A percentile compares a stretch with the other conserved stretches of the same genome.
Conservation (phyloP, 257 asterid genomes). For the Pogostemon cablin region DNA sequence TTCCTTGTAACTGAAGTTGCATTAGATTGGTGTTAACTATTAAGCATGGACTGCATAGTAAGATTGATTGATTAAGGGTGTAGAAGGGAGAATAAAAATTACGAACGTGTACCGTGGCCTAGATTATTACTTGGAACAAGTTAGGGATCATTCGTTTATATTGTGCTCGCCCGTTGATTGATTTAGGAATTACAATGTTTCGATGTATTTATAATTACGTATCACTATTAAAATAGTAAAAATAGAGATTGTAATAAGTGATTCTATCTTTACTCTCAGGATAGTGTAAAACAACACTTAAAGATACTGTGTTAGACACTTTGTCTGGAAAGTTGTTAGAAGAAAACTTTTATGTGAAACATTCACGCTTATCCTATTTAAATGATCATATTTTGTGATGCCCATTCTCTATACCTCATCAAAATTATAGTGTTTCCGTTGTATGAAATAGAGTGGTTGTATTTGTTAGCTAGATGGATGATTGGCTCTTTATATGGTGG, state of each 20-base stretch:
- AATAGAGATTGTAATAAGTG: not conserved
- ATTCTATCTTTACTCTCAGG: not conserved
- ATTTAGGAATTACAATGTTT: not conserved
- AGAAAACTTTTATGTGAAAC: not conserved
- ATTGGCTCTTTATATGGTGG: not conserved
- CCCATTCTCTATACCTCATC: not conserved
- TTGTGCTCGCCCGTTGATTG: not conserved
- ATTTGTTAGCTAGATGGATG: not conserved
- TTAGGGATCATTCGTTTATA: constrained; percentile 13
- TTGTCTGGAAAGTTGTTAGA: not conserved
- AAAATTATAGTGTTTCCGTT: not conserved
- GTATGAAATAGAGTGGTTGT: not conserved
- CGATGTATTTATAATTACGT: not conserved
- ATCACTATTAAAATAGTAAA: not conserved
- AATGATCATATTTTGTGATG: not conserved
- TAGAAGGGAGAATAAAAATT: not conserved
- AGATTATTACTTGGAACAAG: constrained; percentile 3
- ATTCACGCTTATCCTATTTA: not conserved
- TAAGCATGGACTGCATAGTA: not conserved
- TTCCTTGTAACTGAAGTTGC: constrained; percentile 3
- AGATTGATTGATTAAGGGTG: not conserved
- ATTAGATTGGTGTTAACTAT: not conserved
- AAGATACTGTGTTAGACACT: not conserved
- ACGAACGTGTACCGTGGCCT: not conserved
- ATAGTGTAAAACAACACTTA: not conserved